Evolutionary conservation across 2,329 filamentous ascomycete genomes (phyloP).

Genomic region (Tolypocladium tropicale): DNA sequence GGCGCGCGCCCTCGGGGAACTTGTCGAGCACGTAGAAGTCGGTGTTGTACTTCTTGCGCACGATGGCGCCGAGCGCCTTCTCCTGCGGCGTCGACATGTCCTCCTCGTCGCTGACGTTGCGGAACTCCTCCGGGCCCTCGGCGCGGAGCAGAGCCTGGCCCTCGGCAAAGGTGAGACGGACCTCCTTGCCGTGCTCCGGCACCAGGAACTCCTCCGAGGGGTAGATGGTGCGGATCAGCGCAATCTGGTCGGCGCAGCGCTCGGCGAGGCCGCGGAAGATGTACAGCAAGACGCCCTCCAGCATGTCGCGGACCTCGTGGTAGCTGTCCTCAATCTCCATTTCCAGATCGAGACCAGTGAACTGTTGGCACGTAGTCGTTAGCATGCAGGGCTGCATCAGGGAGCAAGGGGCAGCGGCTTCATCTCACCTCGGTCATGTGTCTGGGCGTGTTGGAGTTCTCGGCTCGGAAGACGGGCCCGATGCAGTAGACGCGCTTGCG

Average conservation of each 20-base stretch:
- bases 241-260: constrained; percentile 61
- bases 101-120: constrained; percentile 63
- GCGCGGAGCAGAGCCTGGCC: constrained; percentile 68
- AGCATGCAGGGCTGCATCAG: not conserved
- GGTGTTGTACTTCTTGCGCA: constrained; percentile 81
- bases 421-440: constrained; percentile 63
- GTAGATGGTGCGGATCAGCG: constrained; percentile 62
- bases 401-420: not conserved
- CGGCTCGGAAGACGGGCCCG: constrained; percentile 75
- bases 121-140: constrained; percentile 57
- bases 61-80: constrained; percentile 77
- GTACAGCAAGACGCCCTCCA: constrained; percentile 65
- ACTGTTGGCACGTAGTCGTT: constrained; percentile 31
- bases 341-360: constrained; percentile 80
- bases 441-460: constrained; percentile 73
- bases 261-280: constrained; percentile 65
- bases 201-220: constrained; percentile 70
- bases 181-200: constrained; percentile 62
- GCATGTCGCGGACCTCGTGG: constrained; percentile 60
- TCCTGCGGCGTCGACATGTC: constrained; percentile 75
- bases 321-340: constrained; percentile 80
- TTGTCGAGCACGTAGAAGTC: constrained; percentile 98
- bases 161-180: constrained; percentile 68
- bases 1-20: constrained; percentile 79
- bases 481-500: constrained; percentile 70